Evolutionary conservation across 495 filamentous ascomycete genomes (phyloP).

Genomic region (Podospora bellae-mahoneyi): DNA sequence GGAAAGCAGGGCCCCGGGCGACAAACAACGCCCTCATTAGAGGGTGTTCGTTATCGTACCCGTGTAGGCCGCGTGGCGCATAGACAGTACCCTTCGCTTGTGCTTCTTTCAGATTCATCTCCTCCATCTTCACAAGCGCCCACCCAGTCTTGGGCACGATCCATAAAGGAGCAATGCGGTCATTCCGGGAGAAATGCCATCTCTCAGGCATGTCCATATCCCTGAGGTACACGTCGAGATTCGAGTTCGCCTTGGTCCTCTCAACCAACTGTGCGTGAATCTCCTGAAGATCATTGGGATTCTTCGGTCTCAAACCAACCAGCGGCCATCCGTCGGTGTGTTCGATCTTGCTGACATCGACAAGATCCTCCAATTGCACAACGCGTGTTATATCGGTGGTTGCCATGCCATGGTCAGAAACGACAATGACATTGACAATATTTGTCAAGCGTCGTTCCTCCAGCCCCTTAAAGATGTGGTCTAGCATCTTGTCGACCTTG

Average conservation of each 20-base stretch:
- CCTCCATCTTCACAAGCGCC: constrained; percentile 75
- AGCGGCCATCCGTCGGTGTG: constrained; percentile 95
- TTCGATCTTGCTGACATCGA: constrained; percentile 68
- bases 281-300: constrained; percentile 54
- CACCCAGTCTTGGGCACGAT: constrained; percentile 87
- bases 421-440: constrained; percentile 94
- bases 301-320: constrained; percentile 77
- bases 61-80: constrained; percentile 75
- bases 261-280: constrained; percentile 50
- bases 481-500: constrained; percentile 75
- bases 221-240: constrained; percentile 77
- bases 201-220: constrained; percentile 81
- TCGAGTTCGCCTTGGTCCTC: constrained; percentile 54
- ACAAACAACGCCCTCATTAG: constrained; percentile 93
- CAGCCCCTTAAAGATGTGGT: constrained; percentile 68
- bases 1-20: constrained; percentile 83
- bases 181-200: constrained; percentile 81
- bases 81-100: constrained; percentile 62
- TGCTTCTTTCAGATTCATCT: constrained; percentile 66
- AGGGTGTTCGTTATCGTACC: constrained; percentile 85
- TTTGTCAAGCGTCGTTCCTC: constrained; percentile 77
- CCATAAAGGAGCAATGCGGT: constrained; percentile 89
- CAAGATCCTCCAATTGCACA: constrained; percentile 87
- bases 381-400: constrained; percentile 78
- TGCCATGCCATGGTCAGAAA: constrained; percentile 98